These are phyloP conservation scores for Stephania yunnanensis DNA, from an alignment of 164 flowering plant species.

Conservation along the genomic window DNA sequence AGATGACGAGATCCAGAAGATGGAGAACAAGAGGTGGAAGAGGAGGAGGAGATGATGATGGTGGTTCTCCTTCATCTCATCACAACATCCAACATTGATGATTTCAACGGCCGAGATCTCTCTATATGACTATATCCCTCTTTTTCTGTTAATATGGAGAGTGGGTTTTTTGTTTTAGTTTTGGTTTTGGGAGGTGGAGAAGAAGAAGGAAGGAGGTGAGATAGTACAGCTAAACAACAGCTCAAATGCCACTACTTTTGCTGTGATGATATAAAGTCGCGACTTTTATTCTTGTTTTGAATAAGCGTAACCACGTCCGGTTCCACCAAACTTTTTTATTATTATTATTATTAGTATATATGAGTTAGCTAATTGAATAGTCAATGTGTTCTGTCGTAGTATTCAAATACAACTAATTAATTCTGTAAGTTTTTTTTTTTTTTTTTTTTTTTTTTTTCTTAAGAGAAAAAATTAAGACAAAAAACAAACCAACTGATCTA, in stretches of 20 bases:
- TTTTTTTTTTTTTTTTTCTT: background rate
- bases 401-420: too few species aligned
- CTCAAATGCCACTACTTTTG: constrained; percentile 53
- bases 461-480: background rate
- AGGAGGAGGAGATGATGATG: constrained; percentile 13
- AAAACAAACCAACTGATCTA: background rate
- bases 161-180: background rate
- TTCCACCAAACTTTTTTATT: background rate
- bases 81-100: constrained; percentile 2
- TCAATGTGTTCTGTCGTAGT: too few species aligned
- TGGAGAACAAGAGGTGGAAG: constrained; percentile 12
- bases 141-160: background rate
- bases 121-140: background rate
- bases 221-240: constrained; percentile 37
- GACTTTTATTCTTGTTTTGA: constrained; percentile 17
- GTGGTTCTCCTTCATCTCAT: constrained; percentile 37
- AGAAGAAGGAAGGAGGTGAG: background rate
- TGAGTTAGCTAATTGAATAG: too few species aligned
- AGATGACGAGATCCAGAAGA: background rate
- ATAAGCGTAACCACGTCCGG: constrained; percentile 3
- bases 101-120: too few species aligned
- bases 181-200: constrained; percentile 5
- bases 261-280: background rate
- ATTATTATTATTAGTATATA: too few species aligned
- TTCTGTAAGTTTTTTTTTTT: background rate